Base-by-base conservation (phyloP, 2,329 filamentous ascomycete genomes). In the Aspergillus aculeatus region DNA sequence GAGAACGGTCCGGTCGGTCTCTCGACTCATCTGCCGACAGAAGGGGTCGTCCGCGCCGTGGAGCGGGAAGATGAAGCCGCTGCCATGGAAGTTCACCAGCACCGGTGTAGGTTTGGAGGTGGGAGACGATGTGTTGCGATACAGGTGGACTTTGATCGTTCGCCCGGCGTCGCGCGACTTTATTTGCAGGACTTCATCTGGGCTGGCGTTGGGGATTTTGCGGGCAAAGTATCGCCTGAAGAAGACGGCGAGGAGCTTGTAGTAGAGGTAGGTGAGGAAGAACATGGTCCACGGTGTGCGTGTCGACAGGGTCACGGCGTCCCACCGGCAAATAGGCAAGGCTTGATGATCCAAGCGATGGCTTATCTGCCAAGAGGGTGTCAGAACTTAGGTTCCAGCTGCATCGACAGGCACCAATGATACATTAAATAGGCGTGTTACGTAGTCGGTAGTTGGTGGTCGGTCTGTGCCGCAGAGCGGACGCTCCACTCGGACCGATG, bases 61-160 rank as follows among this genome's bases (percentile, higher is more conserved):
- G 4, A 66, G 38, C 10, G 71, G 69, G 14, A 76, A 50, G 1
- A 74, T 29, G 44, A 76, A 75, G 5, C 73, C 74, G 49, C 73
- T 73, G 9, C 73, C 73, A 26, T 75, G 70, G 32, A 73, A 72
- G 52, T 75, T 75, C 47, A 75, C 55, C 21, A 76, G 65, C 1
- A 75, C 66, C 2, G 73, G 72, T 2, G 63, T 62, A 23, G 71
- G 69, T 2, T 60, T 63, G 1, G 54, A 24, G 7, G 53, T 54
- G 29, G 61, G 54, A 29, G 59, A 10, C 29, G 68, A 38, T 24
- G 24, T 31, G 12, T 55, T 47, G 31, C 59, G 67, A 57, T 76
- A 75, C 54, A 74, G 54, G 64, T 75, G 68, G 23, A 62, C 66
- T 61, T 69, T 74, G 63, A 75, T 73, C 10, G 62, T 65, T 59